Conservation (phyloP, 2,329 filamentous ascomycete genomes). For the Pyricularia sp. region DNA sequence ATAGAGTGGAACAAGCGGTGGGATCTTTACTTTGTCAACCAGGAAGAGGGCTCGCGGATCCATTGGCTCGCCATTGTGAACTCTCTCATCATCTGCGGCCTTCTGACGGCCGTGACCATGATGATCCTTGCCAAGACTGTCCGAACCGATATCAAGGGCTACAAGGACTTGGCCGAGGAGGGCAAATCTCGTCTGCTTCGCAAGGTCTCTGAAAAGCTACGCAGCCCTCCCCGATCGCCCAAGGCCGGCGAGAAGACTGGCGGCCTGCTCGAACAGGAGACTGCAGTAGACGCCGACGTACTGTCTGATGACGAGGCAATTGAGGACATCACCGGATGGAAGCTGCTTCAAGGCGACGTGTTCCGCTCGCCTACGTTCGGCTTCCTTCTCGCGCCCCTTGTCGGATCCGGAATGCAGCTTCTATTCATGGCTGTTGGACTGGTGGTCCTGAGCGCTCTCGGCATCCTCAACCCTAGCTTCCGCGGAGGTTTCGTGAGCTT, state of each 20-base stretch:
- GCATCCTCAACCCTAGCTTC: slow-evolving; percentile 76
- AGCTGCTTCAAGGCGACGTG: slow-evolving; percentile 79
- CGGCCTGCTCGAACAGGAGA: slow-evolving; percentile 50
- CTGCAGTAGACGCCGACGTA: slow-evolving; percentile 39
- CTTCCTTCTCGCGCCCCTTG: slow-evolving; percentile 65
- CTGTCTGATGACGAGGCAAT: slow-evolving; percentile 63
- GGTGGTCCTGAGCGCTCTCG: slow-evolving; percentile 63
- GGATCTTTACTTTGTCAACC: slow-evolving; percentile 85
- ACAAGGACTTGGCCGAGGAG: slow-evolving; percentile 60
- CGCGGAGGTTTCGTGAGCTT: slow-evolving; percentile 85
- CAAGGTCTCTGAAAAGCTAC: slow-evolving; percentile 13
- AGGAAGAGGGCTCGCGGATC: slow-evolving; percentile 70
- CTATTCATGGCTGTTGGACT: slow-evolving; percentile 72
- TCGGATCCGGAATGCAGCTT: slow-evolving; percentile 81
- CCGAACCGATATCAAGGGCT: slow-evolving; percentile 67
- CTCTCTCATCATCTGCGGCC: slow-evolving; percentile 71
- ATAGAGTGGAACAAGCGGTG: slow-evolving; percentile 79
- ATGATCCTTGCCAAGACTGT: slow-evolving; percentile 76
- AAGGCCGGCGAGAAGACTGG: slow-evolving; percentile 43
- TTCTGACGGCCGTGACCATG: slow-evolving; percentile 69
- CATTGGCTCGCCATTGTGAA: slow-evolving; percentile 88
- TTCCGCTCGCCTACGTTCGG: slow-evolving; percentile 67
- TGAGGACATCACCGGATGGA: slow-evolving; percentile 83
- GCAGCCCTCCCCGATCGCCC: slow-evolving; percentile 26
- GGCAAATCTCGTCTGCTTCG: slow-evolving; percentile 49